Conservation (phyloP, 2,329 filamentous ascomycete genomes). For the Zymoseptoria passerinii region DNA sequence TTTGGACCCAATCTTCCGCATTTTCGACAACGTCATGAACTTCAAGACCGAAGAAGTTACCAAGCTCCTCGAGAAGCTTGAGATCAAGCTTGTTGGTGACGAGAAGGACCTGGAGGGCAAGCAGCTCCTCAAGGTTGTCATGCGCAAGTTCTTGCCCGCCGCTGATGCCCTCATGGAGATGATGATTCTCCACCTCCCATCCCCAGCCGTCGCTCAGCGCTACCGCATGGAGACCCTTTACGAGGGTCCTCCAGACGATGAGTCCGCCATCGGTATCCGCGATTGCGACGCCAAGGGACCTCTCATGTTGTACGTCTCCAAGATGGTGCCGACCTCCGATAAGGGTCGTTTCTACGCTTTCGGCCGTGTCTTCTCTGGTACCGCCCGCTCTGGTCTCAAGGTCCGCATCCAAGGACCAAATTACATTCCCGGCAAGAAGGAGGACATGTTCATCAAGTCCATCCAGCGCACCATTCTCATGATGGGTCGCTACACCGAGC, state of each 20-base stretch:
- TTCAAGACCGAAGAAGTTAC: constrained; percentile 91
- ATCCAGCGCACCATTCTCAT: constrained; percentile 99
- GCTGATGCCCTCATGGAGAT: constrained; percentile 98
- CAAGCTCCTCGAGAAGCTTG: constrained; percentile 81
- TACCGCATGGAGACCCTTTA: constrained; percentile 99
- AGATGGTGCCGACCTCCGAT: constrained; percentile 99
- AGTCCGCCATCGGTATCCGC: constrained; percentile 89
- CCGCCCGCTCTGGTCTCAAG: constrained; percentile 94
- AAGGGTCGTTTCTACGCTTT: constrained; percentile 99
- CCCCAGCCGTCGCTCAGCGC: constrained; percentile 87
- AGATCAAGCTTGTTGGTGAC: constrained; percentile 78
- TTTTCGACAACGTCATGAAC: constrained; percentile 95
- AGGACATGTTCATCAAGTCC: constrained; percentile 97
- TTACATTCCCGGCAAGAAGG: constrained; percentile 97
- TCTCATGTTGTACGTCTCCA: constrained; percentile 99
- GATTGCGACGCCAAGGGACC: constrained; percentile 97
- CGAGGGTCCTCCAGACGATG: constrained; percentile 91
- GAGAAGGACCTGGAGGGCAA: constrained; percentile 96
- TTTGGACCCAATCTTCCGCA: constrained; percentile 98
- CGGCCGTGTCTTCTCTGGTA: constrained; percentile 99
- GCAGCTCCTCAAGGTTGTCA: constrained; percentile 92
- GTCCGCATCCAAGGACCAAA: constrained; percentile 99
- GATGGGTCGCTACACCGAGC: constrained; percentile 99
- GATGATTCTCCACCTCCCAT: constrained; percentile 99
- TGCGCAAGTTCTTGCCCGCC: constrained; percentile 97